These are phyloP conservation scores for Talaromyces ruber DNA, from an alignment of 495 filamentous ascomycete species.

Conservation along the genomic window DNA sequence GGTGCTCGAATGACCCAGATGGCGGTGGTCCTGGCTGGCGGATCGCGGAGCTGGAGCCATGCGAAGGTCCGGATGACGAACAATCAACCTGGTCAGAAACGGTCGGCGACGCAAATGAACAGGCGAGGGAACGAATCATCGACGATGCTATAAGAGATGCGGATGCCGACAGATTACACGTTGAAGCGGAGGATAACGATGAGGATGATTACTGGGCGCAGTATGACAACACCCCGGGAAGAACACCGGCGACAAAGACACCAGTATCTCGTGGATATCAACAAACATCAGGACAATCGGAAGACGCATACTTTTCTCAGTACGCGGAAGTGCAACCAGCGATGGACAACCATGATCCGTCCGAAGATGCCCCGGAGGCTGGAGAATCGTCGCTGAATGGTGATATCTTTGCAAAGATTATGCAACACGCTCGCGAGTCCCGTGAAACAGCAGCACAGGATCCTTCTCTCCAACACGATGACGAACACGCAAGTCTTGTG, in stretches of 20 bases:
- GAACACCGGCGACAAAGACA: slow-evolving; percentile 63
- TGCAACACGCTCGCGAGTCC: slow-evolving; percentile 22
- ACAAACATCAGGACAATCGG: slow-evolving; percentile 24
- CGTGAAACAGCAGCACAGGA: slow-evolving; percentile 13
- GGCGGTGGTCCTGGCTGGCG: slow-evolving; percentile 70
- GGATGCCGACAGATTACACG: slow-evolving; percentile 15
- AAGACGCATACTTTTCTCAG: slow-evolving; percentile 64
- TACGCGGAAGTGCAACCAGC: slow-evolving; percentile 86
- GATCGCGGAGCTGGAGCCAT: slow-evolving; percentile 66
- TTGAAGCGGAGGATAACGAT: slow-evolving; percentile 54
- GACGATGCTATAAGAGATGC: slow-evolving; percentile 28
- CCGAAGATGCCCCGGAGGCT: slow-evolving; percentile 43
- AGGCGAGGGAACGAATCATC: slow-evolving; percentile 24
- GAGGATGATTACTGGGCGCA: slow-evolving; percentile 93
- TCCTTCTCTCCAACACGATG: slow-evolving; percentile 8
- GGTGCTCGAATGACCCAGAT: slow-evolving; percentile 60
- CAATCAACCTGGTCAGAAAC: slow-evolving; percentile 40
- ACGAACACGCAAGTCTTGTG: slow-evolving; percentile 5
- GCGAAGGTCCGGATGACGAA: slow-evolving; percentile 31
- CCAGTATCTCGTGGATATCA: slow-evolving; percentile 40
- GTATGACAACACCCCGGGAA: slow-evolving; percentile 78
- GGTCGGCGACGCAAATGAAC: slow-evolving; percentile 44
- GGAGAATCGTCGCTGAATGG: slow-evolving; percentile 49
- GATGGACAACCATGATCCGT: slow-evolving; percentile 80
- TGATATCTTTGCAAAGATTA: slow-evolving; percentile 30